phyloP scores from a whole-genome alignment of 2,329 filamentous ascomycete species.

The Neophaeococcomyces mojaviensis region DNA sequence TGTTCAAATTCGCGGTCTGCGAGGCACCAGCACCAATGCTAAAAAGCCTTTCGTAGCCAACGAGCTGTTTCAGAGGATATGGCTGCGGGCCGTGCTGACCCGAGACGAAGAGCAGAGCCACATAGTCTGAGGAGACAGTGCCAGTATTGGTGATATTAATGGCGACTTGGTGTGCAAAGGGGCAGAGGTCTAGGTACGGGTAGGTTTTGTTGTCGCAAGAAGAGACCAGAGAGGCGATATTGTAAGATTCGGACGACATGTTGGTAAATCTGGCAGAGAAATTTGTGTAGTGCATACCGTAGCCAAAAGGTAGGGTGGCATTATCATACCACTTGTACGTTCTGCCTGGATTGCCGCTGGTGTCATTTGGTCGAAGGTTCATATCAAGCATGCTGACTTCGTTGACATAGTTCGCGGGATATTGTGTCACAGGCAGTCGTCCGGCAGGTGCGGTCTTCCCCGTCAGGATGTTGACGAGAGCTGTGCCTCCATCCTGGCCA shows the following conservation, averaged over 20 bases:
- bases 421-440: conserved; percentile 34
- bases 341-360: conserved; percentile 32
- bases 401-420: conserved; percentile 35
- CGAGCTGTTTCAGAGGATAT: conserved; percentile 36
- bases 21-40: conserved; percentile 23
- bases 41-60: conserved; percentile 31
- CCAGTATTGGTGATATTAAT: conserved; percentile 33
- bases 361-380: conserved; percentile 32
- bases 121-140: conserved; percentile 32
- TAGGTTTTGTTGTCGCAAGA: conserved; percentile 22
- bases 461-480: conserved; percentile 36
- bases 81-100: conserved; percentile 33
- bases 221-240: conserved; percentile 31
- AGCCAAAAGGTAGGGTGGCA: conserved; percentile 36
- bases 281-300: conserved; percentile 38
- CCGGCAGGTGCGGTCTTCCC: conserved; percentile 36
- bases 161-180: conserved; percentile 31
- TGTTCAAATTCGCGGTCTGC: conserved; percentile 27
- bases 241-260: conserved; percentile 19
- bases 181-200: conserved; percentile 28
- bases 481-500: conserved; percentile 36
- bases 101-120: conserved; percentile 33
- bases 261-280: conserved; percentile 25
- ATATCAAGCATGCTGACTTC: conserved; percentile 36
- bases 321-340: conserved; percentile 40